These are phyloP conservation scores for Ramalina peruviana DNA, from an alignment of 495 filamentous ascomycete genomes.

Conservation along the genomic window DNA sequence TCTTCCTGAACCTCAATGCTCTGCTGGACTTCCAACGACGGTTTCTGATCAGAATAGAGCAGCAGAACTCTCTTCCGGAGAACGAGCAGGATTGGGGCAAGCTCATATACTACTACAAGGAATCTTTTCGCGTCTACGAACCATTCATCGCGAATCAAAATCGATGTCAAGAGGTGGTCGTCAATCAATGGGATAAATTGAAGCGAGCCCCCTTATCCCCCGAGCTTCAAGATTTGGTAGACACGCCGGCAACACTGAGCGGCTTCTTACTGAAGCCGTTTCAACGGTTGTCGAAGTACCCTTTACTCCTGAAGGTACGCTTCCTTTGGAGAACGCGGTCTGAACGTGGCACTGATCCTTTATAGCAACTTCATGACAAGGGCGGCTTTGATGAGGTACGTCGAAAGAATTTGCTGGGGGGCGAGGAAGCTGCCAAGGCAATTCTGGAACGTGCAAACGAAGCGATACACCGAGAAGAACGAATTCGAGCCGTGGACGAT, in stretches of 20 bases:
- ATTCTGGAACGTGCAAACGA: constrained; percentile 75
- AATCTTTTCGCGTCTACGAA: constrained; percentile 78
- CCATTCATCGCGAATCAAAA: constrained; percentile 91
- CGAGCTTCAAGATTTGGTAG: constrained; percentile 49
- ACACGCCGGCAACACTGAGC: constrained; percentile 48
- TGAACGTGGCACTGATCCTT: not conserved
- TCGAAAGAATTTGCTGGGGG: constrained; percentile 52
- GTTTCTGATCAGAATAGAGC: constrained; percentile 90
- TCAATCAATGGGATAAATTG: constrained; percentile 42
- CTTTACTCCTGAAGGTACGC: constrained; percentile 70
- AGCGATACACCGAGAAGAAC: constrained; percentile 74
- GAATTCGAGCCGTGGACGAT: constrained; percentile 66
- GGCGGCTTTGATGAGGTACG: constrained; percentile 50
- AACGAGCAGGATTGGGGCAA: constrained; percentile 80
- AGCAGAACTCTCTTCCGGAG: constrained; percentile 71
- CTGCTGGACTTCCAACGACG: constrained; percentile 89
- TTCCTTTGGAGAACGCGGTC: not conserved
- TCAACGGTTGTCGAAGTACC: constrained; percentile 89
- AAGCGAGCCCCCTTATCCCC: constrained; percentile 35
- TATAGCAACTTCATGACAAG: constrained; percentile 74
- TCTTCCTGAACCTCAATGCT: constrained; percentile 90
- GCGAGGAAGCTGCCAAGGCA: constrained; percentile 61
- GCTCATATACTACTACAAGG: constrained; percentile 65
- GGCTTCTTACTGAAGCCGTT: constrained; percentile 94
- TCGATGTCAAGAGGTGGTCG: constrained; percentile 34